Evolutionary conservation across 352 stramenopile genomes (phyloP).

Genomic region (Globisporangium canariense): DNA sequence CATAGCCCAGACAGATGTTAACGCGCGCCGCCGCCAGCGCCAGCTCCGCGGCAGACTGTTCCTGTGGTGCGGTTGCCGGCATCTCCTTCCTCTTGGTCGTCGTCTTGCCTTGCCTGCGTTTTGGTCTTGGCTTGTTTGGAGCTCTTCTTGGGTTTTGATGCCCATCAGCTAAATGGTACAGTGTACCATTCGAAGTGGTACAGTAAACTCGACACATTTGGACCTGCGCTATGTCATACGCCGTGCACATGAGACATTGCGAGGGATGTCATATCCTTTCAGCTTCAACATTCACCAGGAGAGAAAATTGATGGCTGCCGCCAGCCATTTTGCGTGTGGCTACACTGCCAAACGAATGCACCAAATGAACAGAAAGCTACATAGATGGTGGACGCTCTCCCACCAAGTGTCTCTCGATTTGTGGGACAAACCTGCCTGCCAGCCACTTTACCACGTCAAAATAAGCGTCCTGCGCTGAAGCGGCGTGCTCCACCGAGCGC

Average conservation of each 20-base stretch:
- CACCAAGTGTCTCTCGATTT: not conserved
- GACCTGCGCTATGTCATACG: no score
- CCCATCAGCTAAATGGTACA: not conserved
- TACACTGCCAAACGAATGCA: not conserved
- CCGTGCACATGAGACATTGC: not conserved
- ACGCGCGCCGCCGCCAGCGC: conserved; percentile 44
- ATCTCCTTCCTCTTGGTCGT: not conserved
- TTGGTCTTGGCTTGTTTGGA: not conserved
- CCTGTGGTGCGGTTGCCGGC: not conserved
- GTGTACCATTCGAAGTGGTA: not conserved
- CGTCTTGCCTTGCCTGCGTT: not conserved
- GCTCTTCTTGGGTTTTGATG: conserved; percentile 3
- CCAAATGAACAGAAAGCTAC: not conserved
- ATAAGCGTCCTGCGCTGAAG: not conserved
- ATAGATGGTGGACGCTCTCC: not conserved
- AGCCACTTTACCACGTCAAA: not conserved
- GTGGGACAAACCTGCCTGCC: not conserved
- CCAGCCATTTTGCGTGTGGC: not conserved
- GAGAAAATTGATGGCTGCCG: not conserved
- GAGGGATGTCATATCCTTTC: not conserved
- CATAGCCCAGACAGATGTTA: conserved; percentile 52
- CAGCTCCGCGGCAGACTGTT: conserved; percentile 22
- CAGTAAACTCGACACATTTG: not conserved
- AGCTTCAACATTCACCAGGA: conserved; percentile 3
- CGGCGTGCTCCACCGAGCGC: no score